Percentiles rank a stretch among this genome's conserved stretches.
Evolutionary conservation across 345 rosid genomes (phyloP).

Genomic region (Populus tremula): DNA sequence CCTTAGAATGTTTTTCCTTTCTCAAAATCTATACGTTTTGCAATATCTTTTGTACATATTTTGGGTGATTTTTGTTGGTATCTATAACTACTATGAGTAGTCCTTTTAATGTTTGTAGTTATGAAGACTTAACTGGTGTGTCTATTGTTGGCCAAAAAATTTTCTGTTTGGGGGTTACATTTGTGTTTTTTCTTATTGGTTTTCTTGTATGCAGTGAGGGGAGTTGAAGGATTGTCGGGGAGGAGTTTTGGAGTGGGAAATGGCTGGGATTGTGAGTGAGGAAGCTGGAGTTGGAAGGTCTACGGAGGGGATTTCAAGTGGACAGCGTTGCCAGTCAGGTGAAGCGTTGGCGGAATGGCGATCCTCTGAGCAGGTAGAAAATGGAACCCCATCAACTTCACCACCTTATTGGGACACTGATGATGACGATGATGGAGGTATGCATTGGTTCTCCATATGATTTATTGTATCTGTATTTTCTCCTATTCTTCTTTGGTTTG

Average conservation of each 20-base stretch:
- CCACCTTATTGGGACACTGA: conserved; percentile 91
- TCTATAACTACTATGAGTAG: neutral
- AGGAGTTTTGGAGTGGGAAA: conserved; percentile 44
- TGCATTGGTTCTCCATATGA: conserved; percentile 7
- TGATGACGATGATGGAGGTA: conserved; percentile 73
- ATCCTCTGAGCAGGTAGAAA: conserved; percentile 88
- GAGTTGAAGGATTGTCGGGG: conserved; percentile 33
- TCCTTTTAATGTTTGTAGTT: neutral
- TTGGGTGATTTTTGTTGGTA: neutral
- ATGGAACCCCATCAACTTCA: conserved; percentile 80
- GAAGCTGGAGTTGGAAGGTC: conserved; percentile 73
- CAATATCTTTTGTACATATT: neutral
- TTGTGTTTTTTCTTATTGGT: neutral
- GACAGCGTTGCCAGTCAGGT: conserved; percentile 59
- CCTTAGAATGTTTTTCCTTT: neutral
- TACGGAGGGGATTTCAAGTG: conserved; percentile 56
- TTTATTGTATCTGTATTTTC: neutral
- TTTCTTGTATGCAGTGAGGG: conserved; percentile 14
- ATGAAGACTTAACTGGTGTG: neutral
- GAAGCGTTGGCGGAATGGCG: conserved; percentile 92
- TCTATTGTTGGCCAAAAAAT: neutral
- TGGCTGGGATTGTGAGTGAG: conserved; percentile 66
- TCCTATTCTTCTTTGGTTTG: neutral
- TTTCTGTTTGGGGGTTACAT: neutral
- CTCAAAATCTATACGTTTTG: neutral